These are phyloP conservation scores for Ogataea paraovalis DNA, from an alignment of 805 yeast species.

Conservation along the genomic window DNA sequence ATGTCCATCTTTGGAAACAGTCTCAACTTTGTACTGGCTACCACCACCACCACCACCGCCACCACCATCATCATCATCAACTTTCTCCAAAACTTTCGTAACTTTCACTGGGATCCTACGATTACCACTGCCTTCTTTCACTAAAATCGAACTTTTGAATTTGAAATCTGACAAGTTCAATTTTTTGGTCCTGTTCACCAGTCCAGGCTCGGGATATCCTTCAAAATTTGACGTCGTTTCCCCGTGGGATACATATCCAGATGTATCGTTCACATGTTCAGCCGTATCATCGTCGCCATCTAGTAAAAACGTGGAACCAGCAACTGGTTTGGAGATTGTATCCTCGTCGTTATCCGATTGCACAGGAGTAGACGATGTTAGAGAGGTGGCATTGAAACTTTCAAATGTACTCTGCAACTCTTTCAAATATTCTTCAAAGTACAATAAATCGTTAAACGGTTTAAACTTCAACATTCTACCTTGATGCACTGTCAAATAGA, in stretches of 20 bases:
- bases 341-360: too few species aligned
- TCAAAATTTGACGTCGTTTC: conserved; percentile 5
- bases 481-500: neutral
- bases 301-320: too few species aligned
- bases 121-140: neutral
- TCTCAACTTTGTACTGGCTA: neutral
- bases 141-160: neutral
- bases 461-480: neutral
- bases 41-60: neutral
- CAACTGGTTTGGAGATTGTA: conserved; percentile 5
- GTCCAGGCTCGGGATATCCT: conserved; percentile 2
- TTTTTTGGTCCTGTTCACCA: neutral
- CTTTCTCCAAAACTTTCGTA: neutral
- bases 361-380: too few species aligned
- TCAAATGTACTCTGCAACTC: conserved; percentile 19
- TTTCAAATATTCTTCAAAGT: conserved; percentile 22
- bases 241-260: too few species aligned
- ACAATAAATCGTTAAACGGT: neutral
- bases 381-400: too few species aligned
- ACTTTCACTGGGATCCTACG: neutral
- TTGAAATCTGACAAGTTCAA: neutral
- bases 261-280: conserved; percentile 23
- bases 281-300: conserved; percentile 16
- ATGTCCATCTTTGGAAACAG: neutral
- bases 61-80: neutral